Conservation (phyloP, 129 eudicot species). For the Kitagawia praeruptora region DNA sequence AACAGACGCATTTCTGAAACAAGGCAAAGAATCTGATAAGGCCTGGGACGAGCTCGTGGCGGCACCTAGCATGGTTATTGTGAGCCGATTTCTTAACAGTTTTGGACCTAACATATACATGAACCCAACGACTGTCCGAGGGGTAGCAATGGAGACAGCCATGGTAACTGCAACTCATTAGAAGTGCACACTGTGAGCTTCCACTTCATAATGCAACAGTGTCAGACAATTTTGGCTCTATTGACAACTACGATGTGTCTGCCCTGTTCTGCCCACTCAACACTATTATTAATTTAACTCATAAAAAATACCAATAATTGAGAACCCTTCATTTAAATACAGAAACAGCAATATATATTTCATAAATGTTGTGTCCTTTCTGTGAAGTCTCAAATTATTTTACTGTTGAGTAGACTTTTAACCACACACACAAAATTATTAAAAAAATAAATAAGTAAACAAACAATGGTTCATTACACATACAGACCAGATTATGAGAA, state of each 20-base stretch:
- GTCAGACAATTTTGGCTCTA: constrained; percentile 10
- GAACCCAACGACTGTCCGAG: constrained; percentile 9
- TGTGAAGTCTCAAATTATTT: not conserved
- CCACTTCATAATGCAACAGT: constrained; percentile 8
- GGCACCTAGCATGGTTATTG: constrained; percentile 34
- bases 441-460: not conserved
- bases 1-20: constrained; percentile 45
- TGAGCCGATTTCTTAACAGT: constrained; percentile 40
- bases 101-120: constrained; percentile 23
- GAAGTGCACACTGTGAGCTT: constrained; percentile 1
- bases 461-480: not conserved
- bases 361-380: not conserved
- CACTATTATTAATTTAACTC: constrained; percentile 5
- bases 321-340: constrained; percentile 7
- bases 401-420: not conserved
- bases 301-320: not conserved
- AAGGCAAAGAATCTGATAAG: constrained; percentile 35
- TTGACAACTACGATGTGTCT: constrained; percentile 1
- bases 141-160: constrained; percentile 18
- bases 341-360: constrained; percentile 1
- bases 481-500: not conserved
- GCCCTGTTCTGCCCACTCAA: constrained; percentile 4
- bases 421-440: not conserved
- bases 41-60: constrained; percentile 52
- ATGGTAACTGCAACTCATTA: constrained; percentile 27